Conservation (phyloP, 2,329 filamentous ascomycete species). For the Stachybotrys elegans region DNA sequence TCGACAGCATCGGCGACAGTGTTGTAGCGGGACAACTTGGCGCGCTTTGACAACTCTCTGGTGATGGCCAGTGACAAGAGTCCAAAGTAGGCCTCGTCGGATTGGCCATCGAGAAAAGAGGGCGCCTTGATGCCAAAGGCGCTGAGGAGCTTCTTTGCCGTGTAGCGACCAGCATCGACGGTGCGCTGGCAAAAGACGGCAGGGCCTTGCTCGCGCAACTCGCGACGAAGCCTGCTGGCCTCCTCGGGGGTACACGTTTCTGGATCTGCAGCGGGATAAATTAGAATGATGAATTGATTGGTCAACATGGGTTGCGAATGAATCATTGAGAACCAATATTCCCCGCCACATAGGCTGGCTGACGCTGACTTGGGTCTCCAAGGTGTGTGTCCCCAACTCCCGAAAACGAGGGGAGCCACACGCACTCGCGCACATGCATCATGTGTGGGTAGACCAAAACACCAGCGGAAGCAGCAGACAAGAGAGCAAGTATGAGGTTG, state of each 20-base stretch:
- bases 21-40: constrained; percentile 76
- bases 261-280: constrained; percentile 28
- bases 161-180: constrained; percentile 62
- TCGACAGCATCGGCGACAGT: constrained; percentile 80
- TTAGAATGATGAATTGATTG: not conserved
- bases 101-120: constrained; percentile 60
- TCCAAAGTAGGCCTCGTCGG: constrained; percentile 68
- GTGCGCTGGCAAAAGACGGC: constrained; percentile 70
- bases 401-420: too few species aligned
- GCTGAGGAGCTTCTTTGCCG: constrained; percentile 77
- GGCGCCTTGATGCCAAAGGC: constrained; percentile 78
- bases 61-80: constrained; percentile 73
- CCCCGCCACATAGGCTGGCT: too few species aligned
- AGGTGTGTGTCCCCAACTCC: too few species aligned
- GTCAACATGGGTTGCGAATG: constrained; percentile 5
- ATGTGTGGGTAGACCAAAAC: too few species aligned
- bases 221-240: constrained; percentile 60
- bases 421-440: too few species aligned
- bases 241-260: constrained; percentile 64
- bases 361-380: too few species aligned
- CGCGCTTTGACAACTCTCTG: constrained; percentile 75
- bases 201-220: constrained; percentile 72
- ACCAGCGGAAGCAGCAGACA: too few species aligned
- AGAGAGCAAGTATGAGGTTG: too few species aligned
- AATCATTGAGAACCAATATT: too few species aligned